phyloP scores from a whole-genome alignment of 1,139 yeast genomes.

The Ashbya aceris region DNA sequence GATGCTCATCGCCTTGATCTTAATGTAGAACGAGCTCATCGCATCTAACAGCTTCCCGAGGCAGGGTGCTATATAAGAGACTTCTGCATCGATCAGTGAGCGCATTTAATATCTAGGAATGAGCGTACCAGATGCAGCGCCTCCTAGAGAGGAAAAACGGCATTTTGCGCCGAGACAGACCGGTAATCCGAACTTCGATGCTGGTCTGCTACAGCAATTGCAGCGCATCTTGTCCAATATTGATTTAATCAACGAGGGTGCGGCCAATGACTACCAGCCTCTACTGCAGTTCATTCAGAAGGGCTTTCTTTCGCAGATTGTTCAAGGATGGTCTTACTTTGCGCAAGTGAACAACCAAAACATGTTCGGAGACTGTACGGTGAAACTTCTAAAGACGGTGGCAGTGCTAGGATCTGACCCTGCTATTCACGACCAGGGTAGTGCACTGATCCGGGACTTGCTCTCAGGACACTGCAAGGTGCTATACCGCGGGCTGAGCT shows the following conservation, averaged over 20 bases:
- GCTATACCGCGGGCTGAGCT: conserved; percentile 59
- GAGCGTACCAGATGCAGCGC: neutral
- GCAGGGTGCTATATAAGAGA: too few relatives aligned
- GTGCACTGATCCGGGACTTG: conserved; percentile 41
- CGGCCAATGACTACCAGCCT: conserved; percentile 20
- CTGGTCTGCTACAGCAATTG: conserved; percentile 24
- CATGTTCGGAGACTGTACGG: conserved; percentile 38
- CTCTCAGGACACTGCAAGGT: conserved; percentile 50
- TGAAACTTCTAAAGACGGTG: conserved; percentile 21
- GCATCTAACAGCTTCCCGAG: too few relatives aligned
- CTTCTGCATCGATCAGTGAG: neutral
- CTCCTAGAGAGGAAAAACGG: conserved; percentile 3
- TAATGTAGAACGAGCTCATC: too few relatives aligned
- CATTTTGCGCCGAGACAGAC: conserved; percentile 6
- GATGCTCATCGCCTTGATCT: too few relatives aligned
- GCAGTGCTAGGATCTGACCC: conserved; percentile 18
- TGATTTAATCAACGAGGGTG: conserved; percentile 16
- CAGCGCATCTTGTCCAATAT: conserved; percentile 14
- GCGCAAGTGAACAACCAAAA: conserved; percentile 55
- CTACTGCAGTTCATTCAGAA: conserved; percentile 29
- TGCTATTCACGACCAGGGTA: conserved; percentile 25
- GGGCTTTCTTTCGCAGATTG: conserved; percentile 32
- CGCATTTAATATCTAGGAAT: neutral
- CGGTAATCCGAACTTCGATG: conserved; percentile 18
- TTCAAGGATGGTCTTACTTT: conserved; percentile 54